Evolutionary conservation across 129 eudicot species (phyloP).

Genomic region (Escallonia herrerae): DNA sequence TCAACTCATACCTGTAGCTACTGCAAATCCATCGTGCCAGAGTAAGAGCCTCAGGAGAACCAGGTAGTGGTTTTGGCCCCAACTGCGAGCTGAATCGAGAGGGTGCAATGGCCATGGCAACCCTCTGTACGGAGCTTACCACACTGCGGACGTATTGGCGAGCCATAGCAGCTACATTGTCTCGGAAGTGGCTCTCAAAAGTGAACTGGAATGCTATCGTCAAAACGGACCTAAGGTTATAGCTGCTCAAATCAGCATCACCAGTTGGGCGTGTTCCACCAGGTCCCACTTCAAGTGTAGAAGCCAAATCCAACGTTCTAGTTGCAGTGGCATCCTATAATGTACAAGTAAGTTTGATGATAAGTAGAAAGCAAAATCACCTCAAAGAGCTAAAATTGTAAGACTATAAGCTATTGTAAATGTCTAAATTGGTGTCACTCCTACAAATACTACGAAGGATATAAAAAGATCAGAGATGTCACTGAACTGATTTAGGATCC

Average conservation of each 20-base stretch:
- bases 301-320: constrained; percentile 74
- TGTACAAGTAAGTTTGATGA: neutral
- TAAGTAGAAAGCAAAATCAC: neutral
- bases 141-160: constrained; percentile 73
- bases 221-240: constrained; percentile 58
- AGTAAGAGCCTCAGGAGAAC: constrained; percentile 78
- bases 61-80: constrained; percentile 61
- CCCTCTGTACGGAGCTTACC: constrained; percentile 75
- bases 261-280: constrained; percentile 44
- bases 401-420: neutral
- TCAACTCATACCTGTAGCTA: constrained; percentile 52
- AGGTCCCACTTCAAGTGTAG: constrained; percentile 59
- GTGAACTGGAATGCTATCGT: constrained; percentile 83
- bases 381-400: neutral
- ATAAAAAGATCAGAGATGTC: neutral
- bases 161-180: constrained; percentile 81
- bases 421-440: neutral
- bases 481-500: constrained; percentile 71
- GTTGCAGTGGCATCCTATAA: constrained; percentile 42
- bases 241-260: constrained; percentile 36
- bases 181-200: constrained; percentile 67
- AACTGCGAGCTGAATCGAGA: constrained; percentile 45
- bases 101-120: constrained; percentile 84
- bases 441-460: neutral
- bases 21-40: constrained; percentile 72